Conservation (phyloP, 176 grass and related monocot species). For the Aegilops tauschii region DNA sequence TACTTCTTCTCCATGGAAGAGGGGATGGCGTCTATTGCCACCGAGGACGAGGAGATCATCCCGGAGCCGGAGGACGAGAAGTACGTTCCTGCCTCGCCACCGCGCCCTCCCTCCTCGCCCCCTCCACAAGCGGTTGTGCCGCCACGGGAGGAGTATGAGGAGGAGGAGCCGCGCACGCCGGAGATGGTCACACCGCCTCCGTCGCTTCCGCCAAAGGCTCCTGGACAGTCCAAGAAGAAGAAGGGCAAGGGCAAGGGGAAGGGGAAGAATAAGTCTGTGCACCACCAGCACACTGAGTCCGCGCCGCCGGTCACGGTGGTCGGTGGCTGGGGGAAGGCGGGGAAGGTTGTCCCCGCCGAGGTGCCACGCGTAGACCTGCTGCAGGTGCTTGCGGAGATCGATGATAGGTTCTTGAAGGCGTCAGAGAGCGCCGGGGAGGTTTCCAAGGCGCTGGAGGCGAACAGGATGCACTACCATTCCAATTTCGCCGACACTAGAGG, state of each 20-base stretch:
- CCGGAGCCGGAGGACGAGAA: conserved; percentile 39
- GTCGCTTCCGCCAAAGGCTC: conserved; percentile 45
- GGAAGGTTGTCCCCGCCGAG: conserved; percentile 47
- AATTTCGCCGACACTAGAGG: conserved; percentile 88
- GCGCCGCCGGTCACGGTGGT: conserved; percentile 51
- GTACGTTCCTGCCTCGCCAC: conserved; percentile 43
- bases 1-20: conserved; percentile 90
- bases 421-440: conserved; percentile 83
- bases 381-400: conserved; percentile 65
- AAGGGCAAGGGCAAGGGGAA: conserved; percentile 43
- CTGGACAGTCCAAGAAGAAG: conserved; percentile 46
- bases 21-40: conserved; percentile 57
- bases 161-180: conserved; percentile 65
- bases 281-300: conserved; percentile 85
- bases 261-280: conserved; percentile 38
- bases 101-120: conserved; percentile 46
- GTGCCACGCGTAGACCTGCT: conserved; percentile 51
- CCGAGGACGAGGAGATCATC: conserved; percentile 57
- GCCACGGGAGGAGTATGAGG: conserved; percentile 15
- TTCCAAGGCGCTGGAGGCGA: conserved; percentile 85
- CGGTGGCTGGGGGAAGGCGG: conserved; percentile 38
- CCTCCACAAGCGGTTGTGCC: neutral
- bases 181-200: conserved; percentile 46
- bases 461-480: conserved; percentile 98
- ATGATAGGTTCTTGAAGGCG: conserved; percentile 77